Base-by-base conservation (phyloP, 306 rosid species). In the Hippophae gyantsensis region DNA sequence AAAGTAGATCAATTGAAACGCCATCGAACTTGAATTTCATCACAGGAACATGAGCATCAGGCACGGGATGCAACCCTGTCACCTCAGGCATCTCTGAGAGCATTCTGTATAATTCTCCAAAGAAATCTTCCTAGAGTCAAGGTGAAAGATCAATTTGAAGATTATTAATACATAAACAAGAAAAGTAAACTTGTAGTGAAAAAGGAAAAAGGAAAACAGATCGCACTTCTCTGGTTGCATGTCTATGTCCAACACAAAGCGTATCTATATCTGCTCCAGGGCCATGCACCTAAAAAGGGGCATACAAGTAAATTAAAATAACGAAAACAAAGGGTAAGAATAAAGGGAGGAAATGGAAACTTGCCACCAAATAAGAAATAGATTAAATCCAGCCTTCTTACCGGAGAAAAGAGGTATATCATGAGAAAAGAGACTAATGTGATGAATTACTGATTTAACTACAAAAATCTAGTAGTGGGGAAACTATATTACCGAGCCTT, bases 261-360 rank as follows among this genome's bases (percentile, higher is more conserved):
- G 97, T 88, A 68, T 92, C 96, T 56, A 88, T 88, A 73, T 92
- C 99, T 42, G 96, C 96, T 54, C 99, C 96, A 48, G 99, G 99
- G 61, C 97, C 93, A 80, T 92, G 95, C 61, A 92, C 99, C 99
- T 92, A 38, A 43, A 9, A 72, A 7, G 43, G 32, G n/a, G n/a
- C n/a, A n/a, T n/a, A 60, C 12, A 58, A 32, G 45, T 10, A 8
- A 60, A 58, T 25, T 7, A 3, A 47, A 64, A n/a, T n/a, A 27
- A 54, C 47, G 46, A 43, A 3, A 1, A 5, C 43, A 43, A 10
- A 62, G 32, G 45, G 58, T 7, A 61, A 45, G 45, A 48, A 48
- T 3, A 10, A 48, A 5, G 13, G 7, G 23, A 49, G 13, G 6
- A 49, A 49, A 12, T 49, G n/a, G 7, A 49, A 5, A 49, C 3